These are phyloP conservation scores for Helminthosporium solani DNA, from an alignment of 2,329 filamentous ascomycete genomes.

Conservation along the genomic window DNA sequence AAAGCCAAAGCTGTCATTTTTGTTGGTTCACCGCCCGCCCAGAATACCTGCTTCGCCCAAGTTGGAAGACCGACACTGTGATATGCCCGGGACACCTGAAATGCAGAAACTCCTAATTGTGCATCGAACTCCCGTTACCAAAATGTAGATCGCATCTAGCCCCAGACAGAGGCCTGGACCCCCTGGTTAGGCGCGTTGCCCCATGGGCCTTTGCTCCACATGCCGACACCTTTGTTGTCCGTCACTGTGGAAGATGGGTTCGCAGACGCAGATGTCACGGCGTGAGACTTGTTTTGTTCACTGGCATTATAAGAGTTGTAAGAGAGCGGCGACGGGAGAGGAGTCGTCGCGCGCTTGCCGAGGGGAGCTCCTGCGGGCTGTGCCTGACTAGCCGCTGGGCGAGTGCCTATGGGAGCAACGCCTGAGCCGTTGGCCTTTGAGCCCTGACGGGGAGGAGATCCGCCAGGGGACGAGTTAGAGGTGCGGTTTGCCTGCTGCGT, in stretches of 20 bases:
- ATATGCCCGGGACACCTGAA: slow-evolving; percentile 45
- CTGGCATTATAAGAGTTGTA: slow-evolving; percentile 60
- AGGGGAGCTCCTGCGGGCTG: slow-evolving; percentile 60
- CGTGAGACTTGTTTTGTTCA: slow-evolving; percentile 50
- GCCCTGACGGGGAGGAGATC: slow-evolving; percentile 71
- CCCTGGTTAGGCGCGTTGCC: slow-evolving; percentile 69
- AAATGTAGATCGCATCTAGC: slow-evolving; percentile 54
- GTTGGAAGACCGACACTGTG: slow-evolving; percentile 39
- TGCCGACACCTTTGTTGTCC: slow-evolving; percentile 50
- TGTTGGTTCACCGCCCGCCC: slow-evolving; percentile 31
- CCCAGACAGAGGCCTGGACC: slow-evolving; percentile 92
- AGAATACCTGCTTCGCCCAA: slow-evolving; percentile 36
- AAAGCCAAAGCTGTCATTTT: slow-evolving; percentile 31
- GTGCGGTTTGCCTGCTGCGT: slow-evolving; percentile 71
- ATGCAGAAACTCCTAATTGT: slow-evolving; percentile 47
- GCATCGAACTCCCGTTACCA: slow-evolving; percentile 38
- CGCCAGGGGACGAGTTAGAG: slow-evolving; percentile 81
- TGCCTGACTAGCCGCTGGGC: slow-evolving; percentile 65
- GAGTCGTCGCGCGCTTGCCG: slow-evolving; percentile 84
- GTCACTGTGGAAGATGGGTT: slow-evolving; percentile 54
- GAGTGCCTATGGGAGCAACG: slow-evolving; percentile 91
- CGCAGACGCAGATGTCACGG: slow-evolving; percentile 57
- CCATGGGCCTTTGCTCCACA: slow-evolving; percentile 85
- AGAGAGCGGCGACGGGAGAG: slow-evolving; percentile 83
- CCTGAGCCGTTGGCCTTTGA: slow-evolving; percentile 61